A percentile compares a stretch with the other conserved stretches of the same genome.
Conservation (phyloP, 768 basidiomycete species). For the Naganishia randhawae region DNA sequence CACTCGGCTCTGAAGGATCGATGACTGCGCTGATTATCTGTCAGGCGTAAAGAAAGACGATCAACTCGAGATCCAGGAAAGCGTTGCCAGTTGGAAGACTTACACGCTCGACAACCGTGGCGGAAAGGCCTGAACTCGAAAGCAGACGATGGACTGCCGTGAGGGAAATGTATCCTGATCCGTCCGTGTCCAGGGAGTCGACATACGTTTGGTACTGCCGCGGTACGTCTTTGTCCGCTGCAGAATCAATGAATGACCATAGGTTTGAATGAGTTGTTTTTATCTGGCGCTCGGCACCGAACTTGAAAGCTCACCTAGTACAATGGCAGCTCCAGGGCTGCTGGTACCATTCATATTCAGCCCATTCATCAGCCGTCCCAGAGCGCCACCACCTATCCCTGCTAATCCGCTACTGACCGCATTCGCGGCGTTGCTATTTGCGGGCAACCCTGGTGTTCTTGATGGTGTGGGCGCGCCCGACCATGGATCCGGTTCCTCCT, state of each 20-base stretch:
- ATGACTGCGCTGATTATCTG: conserved; percentile 83
- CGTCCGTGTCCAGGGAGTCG: conserved; percentile 65
- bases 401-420: conserved; percentile 30
- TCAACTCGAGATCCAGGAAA: not conserved
- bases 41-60: no score
- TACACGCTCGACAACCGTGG: conserved; percentile 69
- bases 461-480: conserved; percentile 45
- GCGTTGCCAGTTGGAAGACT: no score
- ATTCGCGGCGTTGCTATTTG: conserved; percentile 8
- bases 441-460: conserved; percentile 26
- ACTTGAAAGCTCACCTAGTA: not conserved
- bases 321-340: not conserved
- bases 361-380: conserved; percentile 32
- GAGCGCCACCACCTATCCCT: conserved; percentile 33
- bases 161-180: conserved; percentile 74
- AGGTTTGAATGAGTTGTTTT: not conserved
- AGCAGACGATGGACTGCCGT: conserved; percentile 76
- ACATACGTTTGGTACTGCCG: conserved; percentile 71
- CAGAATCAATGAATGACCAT: not conserved
- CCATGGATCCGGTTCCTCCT: conserved; percentile 51
- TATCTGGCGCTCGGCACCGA: not conserved
- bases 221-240: conserved; percentile 70
- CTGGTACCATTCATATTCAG: not conserved
- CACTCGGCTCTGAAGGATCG: conserved; percentile 61
- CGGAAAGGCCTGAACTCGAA: conserved; percentile 70